Evolutionary conservation across 148 eudicot species (phyloP).

Genomic region (Oxyria digyna): DNA sequence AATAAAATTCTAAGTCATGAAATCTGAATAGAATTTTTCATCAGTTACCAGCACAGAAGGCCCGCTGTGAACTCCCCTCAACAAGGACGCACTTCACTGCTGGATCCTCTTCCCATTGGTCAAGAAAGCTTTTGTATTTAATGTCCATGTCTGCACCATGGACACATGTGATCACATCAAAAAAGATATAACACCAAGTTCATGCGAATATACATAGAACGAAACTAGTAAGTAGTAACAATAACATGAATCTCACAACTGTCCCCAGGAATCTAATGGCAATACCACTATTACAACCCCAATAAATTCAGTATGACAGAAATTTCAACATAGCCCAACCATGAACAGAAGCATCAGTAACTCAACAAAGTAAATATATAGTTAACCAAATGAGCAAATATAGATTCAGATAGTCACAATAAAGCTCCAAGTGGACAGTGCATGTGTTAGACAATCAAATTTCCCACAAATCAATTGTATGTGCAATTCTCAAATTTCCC

Average conservation of each 20-base stretch:
- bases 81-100: constrained; percentile 78
- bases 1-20: not conserved
- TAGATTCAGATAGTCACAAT: no score
- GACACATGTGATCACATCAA: not conserved
- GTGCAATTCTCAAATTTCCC: no score
- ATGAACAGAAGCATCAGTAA: not conserved
- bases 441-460: not conserved
- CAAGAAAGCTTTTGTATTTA: constrained; percentile 77
- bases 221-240: not conserved
- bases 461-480: not conserved
- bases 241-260: not conserved
- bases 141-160: constrained; percentile 78
- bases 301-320: not conserved
- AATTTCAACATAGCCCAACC: not conserved
- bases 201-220: not conserved
- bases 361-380: not conserved
- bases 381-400: no score
- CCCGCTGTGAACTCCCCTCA: constrained; percentile 78
- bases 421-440: not conserved
- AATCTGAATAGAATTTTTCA: not conserved
- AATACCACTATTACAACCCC: not conserved
- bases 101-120: constrained; percentile 90
- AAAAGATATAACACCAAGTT: not conserved
- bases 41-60: constrained; percentile 80
- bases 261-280: not conserved